Base-by-base conservation (phyloP, 2,329 filamentous ascomycete species). In the Helotiales sp. region DNA sequence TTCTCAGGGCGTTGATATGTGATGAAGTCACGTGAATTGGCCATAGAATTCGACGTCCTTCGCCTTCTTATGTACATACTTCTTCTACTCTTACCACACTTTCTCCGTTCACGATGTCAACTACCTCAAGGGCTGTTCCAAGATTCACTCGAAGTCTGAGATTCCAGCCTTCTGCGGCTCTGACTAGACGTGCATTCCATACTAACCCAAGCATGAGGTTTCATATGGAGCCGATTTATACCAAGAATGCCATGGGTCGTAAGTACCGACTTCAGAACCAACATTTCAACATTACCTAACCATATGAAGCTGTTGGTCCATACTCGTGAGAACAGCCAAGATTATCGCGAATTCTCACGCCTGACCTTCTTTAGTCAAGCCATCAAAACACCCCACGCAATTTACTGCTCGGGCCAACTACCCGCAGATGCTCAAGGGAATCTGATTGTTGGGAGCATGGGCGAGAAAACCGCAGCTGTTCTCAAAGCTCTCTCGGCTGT, bases 401-500 rank as follows among this genome's bases (percentile, higher is more conserved):
- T 88, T 75, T 87, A 86, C 77, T 85, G 82, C 77, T 87, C 85
- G 12, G 85, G 85, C 56, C 84, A 71, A 49, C 60, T 71, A 15
- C 68, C 69, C 29, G 65, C 65, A 7, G 63, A 68, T 59, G 47
- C 65, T 15, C 27, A 65, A 40, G 69, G 69, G n/a, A 69, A 67
- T 10, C 38, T 69, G 8, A 49, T 70, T 5, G 29, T 59, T 30
- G 64, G 55, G 12, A 17, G 25, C 8, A 22, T 48, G 25, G 46
- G 27, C 10, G 46, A 30, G n/a, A 48, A 31, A 30, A 48, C 46
- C 10, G 46, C 25, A 13, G 46, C 46, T 2, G 29, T 48, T 48
- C 25, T 48, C 25, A 48, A 48, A 19, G 46, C 46, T 76, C 83
- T 97, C 70, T 82, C 88, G 74, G 89, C 90, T 42, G 91, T 98